Evolutionary conservation across 495 filamentous ascomycete genomes (phyloP).

Genomic region (Mytilinidion resinicola): DNA sequence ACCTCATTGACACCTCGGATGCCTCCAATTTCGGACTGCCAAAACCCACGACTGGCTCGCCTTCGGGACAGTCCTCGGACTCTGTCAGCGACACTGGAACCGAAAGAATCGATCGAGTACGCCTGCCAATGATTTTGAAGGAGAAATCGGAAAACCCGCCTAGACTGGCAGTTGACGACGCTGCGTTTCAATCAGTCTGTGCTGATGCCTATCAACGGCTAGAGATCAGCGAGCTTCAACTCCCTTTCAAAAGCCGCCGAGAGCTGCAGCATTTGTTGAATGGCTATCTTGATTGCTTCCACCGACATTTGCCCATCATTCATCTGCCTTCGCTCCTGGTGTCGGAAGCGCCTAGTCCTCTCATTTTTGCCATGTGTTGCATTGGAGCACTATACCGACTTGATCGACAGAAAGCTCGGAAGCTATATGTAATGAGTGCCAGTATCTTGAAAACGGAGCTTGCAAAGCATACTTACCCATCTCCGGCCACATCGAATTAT

Average conservation of each 20-base stretch:
- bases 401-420: background rate
- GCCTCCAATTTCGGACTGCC: too few species aligned
- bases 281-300: conserved; percentile 6
- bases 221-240: background rate
- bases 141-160: background rate
- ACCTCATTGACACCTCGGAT: too few species aligned
- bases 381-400: conserved; percentile 6
- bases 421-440: background rate
- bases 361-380: conserved; percentile 3
- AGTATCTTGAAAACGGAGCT: too few species aligned
- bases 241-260: background rate
- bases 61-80: too few species aligned
- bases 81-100: too few species aligned
- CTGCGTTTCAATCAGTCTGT: background rate
- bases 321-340: background rate
- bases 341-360: background rate
- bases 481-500: too few species aligned
- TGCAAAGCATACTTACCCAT: too few species aligned
- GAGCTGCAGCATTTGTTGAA: background rate
- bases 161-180: background rate
- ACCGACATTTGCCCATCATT: conserved; percentile 2
- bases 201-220: background rate
- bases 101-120: background rate
- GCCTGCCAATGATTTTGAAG: background rate
- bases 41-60: too few species aligned